Conservation (phyloP, 208 protist species). For the Trypanosoma avium region DNA sequence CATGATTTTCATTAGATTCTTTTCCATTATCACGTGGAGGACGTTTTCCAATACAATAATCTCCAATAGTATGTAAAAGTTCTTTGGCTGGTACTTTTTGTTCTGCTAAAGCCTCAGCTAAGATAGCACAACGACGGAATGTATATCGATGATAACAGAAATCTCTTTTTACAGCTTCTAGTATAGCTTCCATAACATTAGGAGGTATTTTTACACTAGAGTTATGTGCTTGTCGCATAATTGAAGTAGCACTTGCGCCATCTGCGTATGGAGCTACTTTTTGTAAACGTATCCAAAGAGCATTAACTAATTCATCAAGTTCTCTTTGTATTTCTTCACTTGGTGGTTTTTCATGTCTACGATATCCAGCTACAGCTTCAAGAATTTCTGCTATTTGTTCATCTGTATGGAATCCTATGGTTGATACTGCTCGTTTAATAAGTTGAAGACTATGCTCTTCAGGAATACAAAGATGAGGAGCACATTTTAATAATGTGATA, state of each 20-base stretch:
- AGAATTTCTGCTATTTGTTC: slow-evolving; percentile 64
- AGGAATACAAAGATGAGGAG: slow-evolving; percentile 34
- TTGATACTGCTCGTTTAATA: slow-evolving; percentile 47
- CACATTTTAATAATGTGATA: slow-evolving; percentile 50
- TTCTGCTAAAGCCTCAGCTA: slow-evolving; percentile 24
- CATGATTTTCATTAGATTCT: slow-evolving; percentile 7
- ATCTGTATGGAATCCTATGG: slow-evolving; percentile 63
- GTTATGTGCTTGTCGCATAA: slow-evolving; percentile 33
- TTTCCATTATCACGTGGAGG: slow-evolving; percentile 34
- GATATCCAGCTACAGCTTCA: slow-evolving; percentile 28
- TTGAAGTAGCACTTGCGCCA: slow-evolving; percentile 20
- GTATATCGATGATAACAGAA: slow-evolving; percentile 29
- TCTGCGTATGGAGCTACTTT: slow-evolving; percentile 44
- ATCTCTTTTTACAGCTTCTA: slow-evolving; percentile 29
- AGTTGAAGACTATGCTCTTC: slow-evolving; percentile 48
- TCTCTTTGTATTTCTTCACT: slow-evolving; percentile 33
- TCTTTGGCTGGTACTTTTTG: slow-evolving; percentile 38
- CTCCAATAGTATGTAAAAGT: slow-evolving; percentile 40
- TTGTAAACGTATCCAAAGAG: slow-evolving; percentile 54
- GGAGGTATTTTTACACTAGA: slow-evolving; percentile 40
- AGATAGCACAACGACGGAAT: slow-evolving; percentile 19
- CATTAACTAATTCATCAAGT: slow-evolving; percentile 34
- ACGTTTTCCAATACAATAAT: slow-evolving; percentile 57
- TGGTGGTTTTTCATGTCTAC: slow-evolving; percentile 15
- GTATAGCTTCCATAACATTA: slow-evolving; percentile 32